Evolutionary conservation across 345 rosid genomes (phyloP), one percentile per base, ranked within the genome.

Genomic region (Populus pruinosa): DNA sequence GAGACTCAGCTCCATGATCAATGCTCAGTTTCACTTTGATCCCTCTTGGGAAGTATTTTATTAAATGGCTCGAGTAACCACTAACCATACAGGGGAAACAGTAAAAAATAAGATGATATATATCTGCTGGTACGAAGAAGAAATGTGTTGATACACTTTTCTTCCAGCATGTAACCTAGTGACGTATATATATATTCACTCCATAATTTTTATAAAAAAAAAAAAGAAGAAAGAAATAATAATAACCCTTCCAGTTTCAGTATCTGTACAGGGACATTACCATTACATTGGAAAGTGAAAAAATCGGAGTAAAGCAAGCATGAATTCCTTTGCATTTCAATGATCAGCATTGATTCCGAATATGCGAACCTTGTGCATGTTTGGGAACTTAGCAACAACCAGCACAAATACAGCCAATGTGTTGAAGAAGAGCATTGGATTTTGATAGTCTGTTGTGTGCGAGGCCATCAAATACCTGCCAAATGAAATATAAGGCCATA

Each of bases 291-390:
- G 74, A 82, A 74, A 62, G 67, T n/a, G 53, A 79, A 77, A 79
- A 59, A 36, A 70, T 59, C 23, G 39, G 44, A 27, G 44, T 3
- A 61, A 79, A 69, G 67, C n/a, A 69, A 50, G 76, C 49, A 33
- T 7, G 11, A 59, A n/a, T 62, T 76, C 67, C 47, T 74, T 35
- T 5, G 67, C 8, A 62, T 70, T 50, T 81, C 75, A 81, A 68
- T 64, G 68, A 69, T 65, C 84, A 13, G 77, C 82, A 67, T 82
- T 82, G 67, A 82, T 78, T 67, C 82, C 85, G 5, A 82, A 82
- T 71, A 82, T 82, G 55, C 85, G 79, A 67, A 82, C 85, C 70
- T 78, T 82, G 85, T 78, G 85, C 85, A 82, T 78, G 73, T 78
- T 69, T 23, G 85, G 85, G 79, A 82, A 82, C 75, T 78, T 82